Conservation (phyloP, 345 rosid species). For the Eutrema yunnanense region DNA sequence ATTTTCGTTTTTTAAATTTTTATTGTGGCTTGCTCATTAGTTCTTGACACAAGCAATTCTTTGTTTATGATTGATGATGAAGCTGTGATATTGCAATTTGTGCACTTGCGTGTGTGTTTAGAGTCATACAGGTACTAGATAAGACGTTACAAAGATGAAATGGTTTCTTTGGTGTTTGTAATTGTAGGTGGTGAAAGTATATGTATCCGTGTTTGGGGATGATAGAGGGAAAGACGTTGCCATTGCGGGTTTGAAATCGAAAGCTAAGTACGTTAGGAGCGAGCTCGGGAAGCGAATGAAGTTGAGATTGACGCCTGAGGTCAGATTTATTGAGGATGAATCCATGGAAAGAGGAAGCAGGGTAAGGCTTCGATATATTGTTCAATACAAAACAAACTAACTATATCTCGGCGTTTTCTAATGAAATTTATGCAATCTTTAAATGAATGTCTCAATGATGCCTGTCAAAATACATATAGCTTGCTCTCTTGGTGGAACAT, state of each 20-base stretch:
- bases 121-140: background rate
- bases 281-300: conserved; percentile 84
- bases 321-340: conserved; percentile 85
- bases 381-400: background rate
- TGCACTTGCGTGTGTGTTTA: background rate
- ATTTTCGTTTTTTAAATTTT: too few relatives aligned
- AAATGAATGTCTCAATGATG: background rate
- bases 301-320: conserved; percentile 82
- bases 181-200: conserved; percentile 89
- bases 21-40: background rate
- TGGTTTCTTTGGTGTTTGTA: conserved; percentile 16
- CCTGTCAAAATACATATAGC: background rate
- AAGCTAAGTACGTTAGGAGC: conserved; percentile 73
- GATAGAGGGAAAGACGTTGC: conserved; percentile 94
- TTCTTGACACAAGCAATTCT: background rate
- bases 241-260: conserved; percentile 74
- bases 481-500: background rate
- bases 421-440: background rate
- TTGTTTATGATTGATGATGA: background rate
- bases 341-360: conserved; percentile 90
- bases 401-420: background rate
- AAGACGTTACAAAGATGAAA: background rate
- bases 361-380: conserved; percentile 36
- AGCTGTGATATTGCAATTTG: background rate
- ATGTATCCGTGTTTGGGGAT: conserved; percentile 91